Evolutionary conservation across 2,329 filamentous ascomycete genomes (phyloP), one percentile per base, ranked within the genome.

Genomic region (Orbilia quercus): DNA sequence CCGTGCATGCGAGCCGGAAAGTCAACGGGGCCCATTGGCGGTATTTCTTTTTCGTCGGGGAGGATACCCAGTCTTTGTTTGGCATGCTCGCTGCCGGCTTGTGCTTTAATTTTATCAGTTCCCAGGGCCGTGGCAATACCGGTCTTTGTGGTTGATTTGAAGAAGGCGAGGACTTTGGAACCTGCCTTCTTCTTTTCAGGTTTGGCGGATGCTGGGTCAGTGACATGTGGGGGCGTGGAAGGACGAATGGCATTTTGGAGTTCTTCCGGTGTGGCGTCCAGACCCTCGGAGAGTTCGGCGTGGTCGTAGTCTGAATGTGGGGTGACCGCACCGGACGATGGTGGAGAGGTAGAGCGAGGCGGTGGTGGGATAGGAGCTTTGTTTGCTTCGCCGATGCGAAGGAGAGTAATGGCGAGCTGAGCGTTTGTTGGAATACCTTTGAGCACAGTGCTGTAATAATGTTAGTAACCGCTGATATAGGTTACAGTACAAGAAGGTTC

Each of bases 381-480:
- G 81, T 93, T 93, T 9, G 86, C 87, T 80, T 96, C 92, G 42
- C 91, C 91, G 28, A 94, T 88, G 3, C 92, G 89, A 9, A 96
- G 86, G 1, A 96, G 84, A 0, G 91, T 96, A 25, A 96, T 82
- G 0, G 91, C 88, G 16, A 96, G 85, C 78, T 96, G 92, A 2
- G 91, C 91, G 78, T 96, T 95, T 1, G 91, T 96, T 0, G 92
- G 92, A 0, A 95, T 88, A 1, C 91, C 91, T 78, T 90, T 91
- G 55, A 96, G 86, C 0, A 95, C 79, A 0, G 90, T 91, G 75
- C 82, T 83, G 54, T 34, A 12, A n/a, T 14, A 44, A 34, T 12
- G 62, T 80, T 62, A 60, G 59, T 40, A 44, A 50, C 9, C 23
- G 14, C 20, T 63, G 22, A 18, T 9, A 28, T 23, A 20, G 6